These are phyloP conservation scores for Mycena vulgaris DNA, from an alignment of 768 basidiomycete species.

Conservation along the genomic window DNA sequence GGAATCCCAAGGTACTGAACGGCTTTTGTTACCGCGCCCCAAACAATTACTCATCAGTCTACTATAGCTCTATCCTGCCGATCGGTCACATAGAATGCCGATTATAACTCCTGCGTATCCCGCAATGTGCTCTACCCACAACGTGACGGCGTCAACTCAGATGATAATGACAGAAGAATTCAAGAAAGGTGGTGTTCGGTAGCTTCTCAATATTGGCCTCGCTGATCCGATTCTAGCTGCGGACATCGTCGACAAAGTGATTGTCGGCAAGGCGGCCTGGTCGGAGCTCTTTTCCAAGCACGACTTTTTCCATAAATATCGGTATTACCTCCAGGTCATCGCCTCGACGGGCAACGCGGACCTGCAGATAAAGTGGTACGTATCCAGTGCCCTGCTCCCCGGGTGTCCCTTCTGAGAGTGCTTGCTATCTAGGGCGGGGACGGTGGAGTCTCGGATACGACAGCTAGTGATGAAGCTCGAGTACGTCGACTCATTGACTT, in stretches of 20 bases:
- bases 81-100: slow-evolving; percentile 97
- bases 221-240: slow-evolving; percentile 71
- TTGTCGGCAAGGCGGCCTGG: slow-evolving; percentile 88
- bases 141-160: slow-evolving; percentile 95
- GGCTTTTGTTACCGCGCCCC: neutral
- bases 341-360: slow-evolving; percentile 89
- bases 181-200: slow-evolving; percentile 76
- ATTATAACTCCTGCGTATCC: slow-evolving; percentile 99
- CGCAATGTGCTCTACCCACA: slow-evolving; percentile 99
- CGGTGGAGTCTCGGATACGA: slow-evolving; percentile 97
- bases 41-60: slow-evolving; percentile 21
- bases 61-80: slow-evolving; percentile 86
- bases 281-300: slow-evolving; percentile 95
- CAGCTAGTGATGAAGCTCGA: slow-evolving; percentile 99
- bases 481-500: slow-evolving; percentile 90
- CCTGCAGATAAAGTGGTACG: slow-evolving; percentile 94
- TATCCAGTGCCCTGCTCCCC: slow-evolving; percentile 16
- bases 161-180: slow-evolving; percentile 97
- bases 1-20: slow-evolving; percentile 90
- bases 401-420: slow-evolving; percentile 11
- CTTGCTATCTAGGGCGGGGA: slow-evolving; percentile 73
- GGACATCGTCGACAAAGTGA: slow-evolving; percentile 94
- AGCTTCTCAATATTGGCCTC: slow-evolving; percentile 5
- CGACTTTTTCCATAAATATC: slow-evolving; percentile 97
- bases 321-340: slow-evolving; percentile 96